A percentile compares a stretch with the other conserved stretches of the same genome.
Evolutionary conservation across 1,139 yeast species (phyloP).

Genomic region (Kodamaea fungicola): DNA sequence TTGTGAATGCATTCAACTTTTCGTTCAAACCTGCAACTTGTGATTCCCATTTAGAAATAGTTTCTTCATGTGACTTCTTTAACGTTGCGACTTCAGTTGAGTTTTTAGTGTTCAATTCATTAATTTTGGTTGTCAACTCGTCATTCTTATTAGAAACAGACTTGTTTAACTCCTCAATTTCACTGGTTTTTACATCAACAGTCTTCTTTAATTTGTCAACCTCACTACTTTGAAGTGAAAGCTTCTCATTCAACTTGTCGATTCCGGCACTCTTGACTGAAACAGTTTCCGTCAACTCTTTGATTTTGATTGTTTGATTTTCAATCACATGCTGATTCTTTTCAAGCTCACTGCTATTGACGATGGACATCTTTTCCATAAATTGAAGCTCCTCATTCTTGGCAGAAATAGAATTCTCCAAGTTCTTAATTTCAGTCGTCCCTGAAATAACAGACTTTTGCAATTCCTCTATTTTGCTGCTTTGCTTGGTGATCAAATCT

Average conservation of each 20-base stretch:
- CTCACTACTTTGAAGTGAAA: constrained; percentile 4
- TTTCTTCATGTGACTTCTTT: neutral
- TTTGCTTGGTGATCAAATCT: neutral
- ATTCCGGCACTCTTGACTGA: neutral
- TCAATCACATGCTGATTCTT: no score
- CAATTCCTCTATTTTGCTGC: neutral
- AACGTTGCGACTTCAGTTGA: neutral
- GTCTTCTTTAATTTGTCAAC: no score
- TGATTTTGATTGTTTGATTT: no score
- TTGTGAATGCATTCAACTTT: no score
- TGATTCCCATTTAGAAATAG: neutral
- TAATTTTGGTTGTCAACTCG: neutral
- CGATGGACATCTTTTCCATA: neutral
- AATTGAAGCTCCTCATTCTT: neutral
- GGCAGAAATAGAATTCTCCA: neutral
- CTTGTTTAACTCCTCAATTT: neutral
- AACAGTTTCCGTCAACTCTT: no score
- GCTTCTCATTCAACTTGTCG: constrained; percentile 7
- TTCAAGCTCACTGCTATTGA: no score
- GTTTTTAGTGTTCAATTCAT: no score
- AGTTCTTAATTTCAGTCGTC: neutral
- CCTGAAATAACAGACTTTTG: neutral
- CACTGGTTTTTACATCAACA: neutral
- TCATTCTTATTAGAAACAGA: neutral
- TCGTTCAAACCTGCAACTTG: neutral